These are phyloP conservation scores for Penicillium paneum DNA, from an alignment of 2,329 filamentous ascomycete species.

Conservation along the genomic window DNA sequence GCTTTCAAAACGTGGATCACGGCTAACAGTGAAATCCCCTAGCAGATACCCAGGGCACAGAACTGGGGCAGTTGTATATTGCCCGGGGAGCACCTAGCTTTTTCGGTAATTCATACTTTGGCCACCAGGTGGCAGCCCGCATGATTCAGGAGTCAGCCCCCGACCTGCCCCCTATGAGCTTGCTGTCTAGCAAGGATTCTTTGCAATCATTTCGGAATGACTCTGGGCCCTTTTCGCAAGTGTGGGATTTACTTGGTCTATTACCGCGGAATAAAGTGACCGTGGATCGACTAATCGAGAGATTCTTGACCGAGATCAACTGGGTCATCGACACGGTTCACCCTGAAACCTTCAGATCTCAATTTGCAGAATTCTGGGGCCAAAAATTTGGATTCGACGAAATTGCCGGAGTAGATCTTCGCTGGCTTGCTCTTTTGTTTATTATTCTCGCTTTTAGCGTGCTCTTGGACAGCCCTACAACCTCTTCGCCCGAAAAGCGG, in stretches of 20 bases:
- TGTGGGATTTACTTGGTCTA: conserved; percentile 43
- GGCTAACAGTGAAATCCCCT: not conserved
- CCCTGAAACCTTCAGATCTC: conserved; percentile 31
- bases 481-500: conserved; percentile 34
- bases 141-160: conserved; percentile 32
- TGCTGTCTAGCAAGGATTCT: conserved; percentile 19
- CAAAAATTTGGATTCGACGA: conserved; percentile 43
- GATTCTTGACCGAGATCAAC: conserved; percentile 39
- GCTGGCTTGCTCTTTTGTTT: conserved; percentile 45
- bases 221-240: conserved; percentile 35
- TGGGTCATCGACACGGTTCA: conserved; percentile 40
- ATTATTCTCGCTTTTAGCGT: conserved; percentile 43
- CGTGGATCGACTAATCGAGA: conserved; percentile 36
- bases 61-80: conserved; percentile 31
- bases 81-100: conserved; percentile 32
- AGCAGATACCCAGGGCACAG: conserved; percentile 10
- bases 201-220: conserved; percentile 25
- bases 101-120: conserved; percentile 34
- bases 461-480: conserved; percentile 35
- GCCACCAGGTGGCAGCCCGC: conserved; percentile 32
- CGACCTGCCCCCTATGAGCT: conserved; percentile 23
- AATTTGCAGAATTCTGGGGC: conserved; percentile 42
- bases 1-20: not conserved
- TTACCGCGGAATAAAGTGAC: conserved; percentile 39
- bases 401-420: conserved; percentile 40